Conservation (phyloP, 2,329 filamentous ascomycete genomes). For the Sarocladiaceae sp. region DNA sequence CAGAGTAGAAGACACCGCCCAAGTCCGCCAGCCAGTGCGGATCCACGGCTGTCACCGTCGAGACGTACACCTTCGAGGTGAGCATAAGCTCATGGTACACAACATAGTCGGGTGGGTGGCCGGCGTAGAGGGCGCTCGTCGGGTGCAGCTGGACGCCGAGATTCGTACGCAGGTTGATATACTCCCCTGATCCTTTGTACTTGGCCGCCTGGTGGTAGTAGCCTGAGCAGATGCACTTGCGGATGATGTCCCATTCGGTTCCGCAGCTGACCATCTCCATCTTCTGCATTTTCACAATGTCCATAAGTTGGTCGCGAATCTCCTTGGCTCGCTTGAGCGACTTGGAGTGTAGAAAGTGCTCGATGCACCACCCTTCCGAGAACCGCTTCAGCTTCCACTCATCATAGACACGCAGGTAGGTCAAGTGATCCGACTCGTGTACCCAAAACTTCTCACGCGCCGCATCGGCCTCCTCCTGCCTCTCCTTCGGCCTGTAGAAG, state of each 20-base stretch:
- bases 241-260: constrained; percentile 93
- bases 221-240: constrained; percentile 93
- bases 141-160: constrained; percentile 93
- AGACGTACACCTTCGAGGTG: constrained; percentile 97
- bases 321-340: constrained; percentile 86
- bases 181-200: constrained; percentile 94
- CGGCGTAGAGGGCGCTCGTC: constrained; percentile 88
- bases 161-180: constrained; percentile 91
- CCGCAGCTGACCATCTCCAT: constrained; percentile 84
- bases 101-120: constrained; percentile 93
- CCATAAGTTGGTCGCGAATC: constrained; percentile 85
- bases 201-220: constrained; percentile 98
- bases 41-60: constrained; percentile 90
- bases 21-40: constrained; percentile 96
- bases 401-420: constrained; percentile 88
- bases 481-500: constrained; percentile 94
- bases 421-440: constrained; percentile 93
- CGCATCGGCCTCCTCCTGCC: constrained; percentile 86
- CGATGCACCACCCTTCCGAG: constrained; percentile 85
- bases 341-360: constrained; percentile 94
- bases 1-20: constrained; percentile 92
- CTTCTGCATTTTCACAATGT: constrained; percentile 92
- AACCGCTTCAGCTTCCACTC: constrained; percentile 91
- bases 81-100: constrained; percentile 97
- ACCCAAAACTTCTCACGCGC: constrained; percentile 98